phyloP scores from a whole-genome alignment of 2,329 filamentous ascomycete genomes.

The Fusarium sp. region DNA sequence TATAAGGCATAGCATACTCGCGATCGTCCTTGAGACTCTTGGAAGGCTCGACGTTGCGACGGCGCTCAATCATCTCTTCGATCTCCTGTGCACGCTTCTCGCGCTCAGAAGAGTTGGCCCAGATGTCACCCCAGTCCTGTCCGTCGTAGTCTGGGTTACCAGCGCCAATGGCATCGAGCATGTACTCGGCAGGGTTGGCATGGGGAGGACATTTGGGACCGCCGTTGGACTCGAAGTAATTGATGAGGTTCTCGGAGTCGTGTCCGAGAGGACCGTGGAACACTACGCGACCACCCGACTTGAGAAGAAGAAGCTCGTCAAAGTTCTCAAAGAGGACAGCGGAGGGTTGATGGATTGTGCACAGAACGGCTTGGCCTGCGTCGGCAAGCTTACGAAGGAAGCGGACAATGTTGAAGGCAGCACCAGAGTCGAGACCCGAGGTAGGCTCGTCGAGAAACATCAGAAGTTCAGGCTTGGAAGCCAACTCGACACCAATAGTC shows the following conservation, averaged over 20 bases:
- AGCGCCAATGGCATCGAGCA: constrained; percentile 69
- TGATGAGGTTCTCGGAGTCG: constrained; percentile 59
- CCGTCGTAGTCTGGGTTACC: constrained; percentile 69
- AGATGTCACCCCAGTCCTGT: constrained; percentile 72
- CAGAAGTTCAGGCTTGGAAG: constrained; percentile 67
- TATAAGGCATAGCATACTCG: constrained; percentile 72
- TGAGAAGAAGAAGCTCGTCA: constrained; percentile 65
- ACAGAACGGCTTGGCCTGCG: constrained; percentile 68
- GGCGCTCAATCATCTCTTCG: constrained; percentile 59
- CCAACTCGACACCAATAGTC: constrained; percentile 67
- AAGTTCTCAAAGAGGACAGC: constrained; percentile 67
- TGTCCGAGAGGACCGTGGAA: constrained; percentile 66
- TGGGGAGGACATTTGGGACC: constrained; percentile 58
- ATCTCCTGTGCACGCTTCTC: constrained; percentile 62
- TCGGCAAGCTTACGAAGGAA: constrained; percentile 71
- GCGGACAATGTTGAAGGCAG: constrained; percentile 70
- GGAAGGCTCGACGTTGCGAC: constrained; percentile 53
- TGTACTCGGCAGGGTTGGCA: constrained; percentile 66
- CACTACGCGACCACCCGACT: constrained; percentile 62
- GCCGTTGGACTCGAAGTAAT: constrained; percentile 65
- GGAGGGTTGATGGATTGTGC: constrained; percentile 70
- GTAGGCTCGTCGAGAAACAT: constrained; percentile 74
- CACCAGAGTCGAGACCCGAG: constrained; percentile 67
- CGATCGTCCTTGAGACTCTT: constrained; percentile 60
- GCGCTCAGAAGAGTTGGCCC: constrained; percentile 64